Conservation (phyloP, 805 yeast species). For the Wickerhamiella qilinensis region DNA sequence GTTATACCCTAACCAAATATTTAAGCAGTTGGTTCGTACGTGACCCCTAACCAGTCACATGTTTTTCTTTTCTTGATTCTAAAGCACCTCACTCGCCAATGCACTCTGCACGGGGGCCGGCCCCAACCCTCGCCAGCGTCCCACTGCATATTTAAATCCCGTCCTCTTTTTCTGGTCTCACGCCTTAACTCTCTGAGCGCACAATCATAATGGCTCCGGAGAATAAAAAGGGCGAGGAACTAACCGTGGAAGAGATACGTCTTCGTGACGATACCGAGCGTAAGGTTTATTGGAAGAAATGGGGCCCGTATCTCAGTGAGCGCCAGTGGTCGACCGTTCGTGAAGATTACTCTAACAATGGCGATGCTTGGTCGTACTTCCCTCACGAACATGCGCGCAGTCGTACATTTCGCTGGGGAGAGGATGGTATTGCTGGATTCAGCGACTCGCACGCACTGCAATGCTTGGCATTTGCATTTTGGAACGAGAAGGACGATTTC, state of each 20-base stretch:
- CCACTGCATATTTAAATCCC: too few relatives aligned
- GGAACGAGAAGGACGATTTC: slow-evolving; percentile 81
- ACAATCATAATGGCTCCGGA: too few relatives aligned
- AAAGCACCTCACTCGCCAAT: too few relatives aligned
- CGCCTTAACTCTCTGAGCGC: too few relatives aligned
- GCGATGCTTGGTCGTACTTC: slow-evolving; percentile 83
- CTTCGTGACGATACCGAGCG: slow-evolving; percentile 26
- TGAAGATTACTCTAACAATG: slow-evolving; percentile 73
- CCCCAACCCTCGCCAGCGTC: too few relatives aligned
- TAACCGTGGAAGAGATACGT: slow-evolving; percentile 26
- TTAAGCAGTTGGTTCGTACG: too few relatives aligned
- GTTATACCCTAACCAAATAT: too few relatives aligned
- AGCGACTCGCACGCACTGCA: slow-evolving; percentile 67
- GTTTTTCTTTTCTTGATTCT: too few relatives aligned
- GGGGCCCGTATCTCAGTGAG: slow-evolving; percentile 88
- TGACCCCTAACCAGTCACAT: too few relatives aligned
- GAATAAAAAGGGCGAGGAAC: slow-evolving; percentile 1
- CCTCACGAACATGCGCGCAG: slow-evolving; percentile 73
- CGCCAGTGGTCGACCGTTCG: slow-evolving; percentile 61
- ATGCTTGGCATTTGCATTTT: slow-evolving; percentile 66
- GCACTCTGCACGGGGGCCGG: too few relatives aligned
- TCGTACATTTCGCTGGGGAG: slow-evolving; percentile 86
- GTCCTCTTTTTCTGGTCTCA: too few relatives aligned
- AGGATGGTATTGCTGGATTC: slow-evolving; percentile 85
- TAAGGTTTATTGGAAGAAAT: slow-evolving; percentile 53